A percentile compares a stretch with the other conserved stretches of the same genome.
These are phyloP conservation scores for Acacia acuminata DNA, from an alignment of 306 rosid genomes.

Conservation along the genomic window DNA sequence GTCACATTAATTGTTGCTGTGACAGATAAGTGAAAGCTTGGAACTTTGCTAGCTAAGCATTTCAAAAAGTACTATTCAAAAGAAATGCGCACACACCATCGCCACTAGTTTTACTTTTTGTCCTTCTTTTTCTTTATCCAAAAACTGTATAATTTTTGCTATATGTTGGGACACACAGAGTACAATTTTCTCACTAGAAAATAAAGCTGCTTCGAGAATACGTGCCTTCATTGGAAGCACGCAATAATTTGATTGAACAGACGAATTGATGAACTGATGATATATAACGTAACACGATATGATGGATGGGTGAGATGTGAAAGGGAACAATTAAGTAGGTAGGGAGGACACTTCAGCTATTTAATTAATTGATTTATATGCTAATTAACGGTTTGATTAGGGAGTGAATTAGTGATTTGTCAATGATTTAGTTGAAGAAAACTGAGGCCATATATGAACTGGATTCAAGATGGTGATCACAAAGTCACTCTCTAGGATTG, in stretches of 20 bases:
- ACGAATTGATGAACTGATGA: not conserved
- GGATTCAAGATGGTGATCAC: not conserved
- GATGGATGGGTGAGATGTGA: not conserved
- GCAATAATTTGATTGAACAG: not conserved
- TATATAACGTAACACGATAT: not conserved
- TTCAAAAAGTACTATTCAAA: not conserved
- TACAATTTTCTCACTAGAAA: not conserved
- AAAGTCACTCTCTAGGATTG: not conserved
- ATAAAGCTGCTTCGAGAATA: not conserved
- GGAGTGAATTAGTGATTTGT: not conserved
- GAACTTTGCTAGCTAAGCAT: conserved; percentile 4
- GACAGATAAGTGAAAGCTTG: conserved; percentile 19
- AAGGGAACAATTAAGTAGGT: not conserved
- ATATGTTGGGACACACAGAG: not conserved
- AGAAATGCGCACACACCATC: conserved; percentile 11
- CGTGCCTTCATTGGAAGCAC: not conserved
- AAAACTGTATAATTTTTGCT: not conserved
- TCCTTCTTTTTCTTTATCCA: not conserved
- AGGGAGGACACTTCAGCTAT: not conserved
- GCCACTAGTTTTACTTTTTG: not conserved
- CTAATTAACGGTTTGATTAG: not conserved
- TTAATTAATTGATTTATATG: not conserved
- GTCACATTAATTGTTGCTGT: not conserved
- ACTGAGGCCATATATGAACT: not conserved
- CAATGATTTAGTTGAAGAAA: conserved; percentile 22